Evolutionary conservation across 768 basidiomycete genomes (phyloP), one percentile per base, ranked within the genome.

Genomic region (Trametes punicea): DNA sequence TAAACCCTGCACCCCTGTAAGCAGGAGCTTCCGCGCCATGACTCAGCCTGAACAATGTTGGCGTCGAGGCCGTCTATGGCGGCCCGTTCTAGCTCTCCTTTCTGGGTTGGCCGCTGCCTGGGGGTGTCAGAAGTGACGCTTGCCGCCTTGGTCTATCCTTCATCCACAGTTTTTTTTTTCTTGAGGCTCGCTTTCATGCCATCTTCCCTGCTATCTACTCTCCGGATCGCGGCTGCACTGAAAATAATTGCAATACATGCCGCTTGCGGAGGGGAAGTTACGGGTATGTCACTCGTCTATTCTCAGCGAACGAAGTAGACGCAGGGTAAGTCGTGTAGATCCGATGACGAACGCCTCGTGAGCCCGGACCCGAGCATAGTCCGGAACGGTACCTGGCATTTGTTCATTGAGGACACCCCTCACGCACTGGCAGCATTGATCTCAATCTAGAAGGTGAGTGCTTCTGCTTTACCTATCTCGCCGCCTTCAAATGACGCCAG

Each of bases 381-480:
- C 2, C 36, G 16, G 45, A 51, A 51, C 36, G 50, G 56, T 31
- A 51, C 50, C 44, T 57, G 50, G 56, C 50, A 51, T 27, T 38
- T 31, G 31, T 57, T 50, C 21, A 36, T 41, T 21, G 49, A 27
- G 13, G 50, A 57, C 29, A 27, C 50, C 4, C 45, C 49, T 36
- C 20, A n/a, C n/a, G n/a, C n/a, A n/a, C 42, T 9, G 31, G 50
- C 44, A 57, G 29, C 27, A 46, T 57, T 44, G 50, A 57, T 47
- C 45, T 57, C 21, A 34, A 6, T 13, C 52, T 57, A 27, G 30
- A 41, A 46, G 56, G 56, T 57, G 31, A 18, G 16, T 39, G 34
- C 27, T 16, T 18, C 27, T 3, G 4, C 23, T 8, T 2, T 30
- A 31, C 20, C 13, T 5, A n/a, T 8, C 2, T 36, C 9, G 6